Base-by-base conservation (phyloP, 306 rosid species). In the Astragalus glycyphyllos region DNA sequence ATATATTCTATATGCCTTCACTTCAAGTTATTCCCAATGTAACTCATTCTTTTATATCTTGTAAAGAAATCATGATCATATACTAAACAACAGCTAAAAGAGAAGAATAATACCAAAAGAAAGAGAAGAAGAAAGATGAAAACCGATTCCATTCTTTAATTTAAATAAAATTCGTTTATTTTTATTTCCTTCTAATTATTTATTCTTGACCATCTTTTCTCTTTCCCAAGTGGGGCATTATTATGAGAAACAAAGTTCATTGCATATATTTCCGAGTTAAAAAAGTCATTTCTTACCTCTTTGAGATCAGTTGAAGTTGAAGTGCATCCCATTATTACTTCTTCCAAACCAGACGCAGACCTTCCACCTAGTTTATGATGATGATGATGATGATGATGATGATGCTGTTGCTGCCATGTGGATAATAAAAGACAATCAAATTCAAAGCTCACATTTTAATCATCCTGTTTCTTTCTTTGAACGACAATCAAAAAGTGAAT, bases 301-400 rank as follows among this genome's bases (percentile, higher is more conserved):
- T 89, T 91, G 66, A 82, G 72, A 54, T 65, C 58, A 13, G 71
- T 31, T 2, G 58, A 71, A 61, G 86, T 65, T 65, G 98, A 91
- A 79, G 97, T 89, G 95, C 96, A 95, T 2, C 96, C 96, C 99
- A 95, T 95, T 13, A 95, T 95, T 86, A 95, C 91, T 85, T 95
- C 99, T 69, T 95, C 99, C 86, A 95, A 87, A 17, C 99, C 97
- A 61, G 97, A 89, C 14, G 96, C 88, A 59, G 97, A 94, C 84
- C 96, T 91, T 62, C 82, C 97, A 77, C 85, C 90, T 41, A 87
- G 69, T 74, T 84, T 86, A 83, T 90, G 90, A 83, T 93, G 97
- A 13, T 90, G 91, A 7, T 85, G 93, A n/a, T n/a, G n/a, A n/a
- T n/a, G n/a, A n/a, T n/a, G n/a, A n/a, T n/a, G n/a, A n/a, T n/a